Base-by-base conservation (phyloP, 768 basidiomycete species). In the Naganishia friedmannii region DNA sequence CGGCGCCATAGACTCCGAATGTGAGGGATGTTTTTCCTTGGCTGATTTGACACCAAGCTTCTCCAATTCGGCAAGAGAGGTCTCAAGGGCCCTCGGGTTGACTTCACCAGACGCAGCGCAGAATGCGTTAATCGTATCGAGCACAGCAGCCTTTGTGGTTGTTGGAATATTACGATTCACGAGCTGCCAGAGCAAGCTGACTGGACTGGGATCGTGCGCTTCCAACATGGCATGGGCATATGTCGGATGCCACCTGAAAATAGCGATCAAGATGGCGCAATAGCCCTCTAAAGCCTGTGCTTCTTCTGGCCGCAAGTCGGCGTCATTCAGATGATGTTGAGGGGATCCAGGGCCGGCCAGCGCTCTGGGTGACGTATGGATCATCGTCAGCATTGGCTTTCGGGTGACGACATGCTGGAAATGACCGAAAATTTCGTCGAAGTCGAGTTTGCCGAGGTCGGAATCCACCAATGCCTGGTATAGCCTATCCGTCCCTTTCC, bases 161-260 rank as follows among this genome's bases (percentile, higher is more conserved):
- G 46, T 53, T 13, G 71, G 63, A 17, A 72, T 39, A 60, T 55
- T 55, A 15, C 71, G 67, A 42, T 68, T 72, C 13, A 69, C 34
- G 15, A 72, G 19, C 51, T 57, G 57, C 67, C 53, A 60, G 12
- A 72, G 53, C 28, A 68, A 42, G 7, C 32, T 53, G 32, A 63
- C 51, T 10, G 28, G 51, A 13, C 53, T 57, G 9, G 45, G 67
- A 21, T 70, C 58, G 26, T 53, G 32, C 19, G 46, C 48, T 42
- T 37, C 26, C 15, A 55, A 21, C n/a, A 72, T 55, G 19, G 48
- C 51, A 34, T 51, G 34, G 9, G 60, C 67, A n/a, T 68, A 55
- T 13, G 17, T 31, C 7, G 67, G 71, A 56, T 72, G 67, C 53
- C 66, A 66, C 15, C 65, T 37, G 34, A 72, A 31, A 28, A 72